Percentiles rank a stretch among this genome's conserved stretches.
Conservation (phyloP, 805 yeast species). For the Pichia deserticola region DNA sequence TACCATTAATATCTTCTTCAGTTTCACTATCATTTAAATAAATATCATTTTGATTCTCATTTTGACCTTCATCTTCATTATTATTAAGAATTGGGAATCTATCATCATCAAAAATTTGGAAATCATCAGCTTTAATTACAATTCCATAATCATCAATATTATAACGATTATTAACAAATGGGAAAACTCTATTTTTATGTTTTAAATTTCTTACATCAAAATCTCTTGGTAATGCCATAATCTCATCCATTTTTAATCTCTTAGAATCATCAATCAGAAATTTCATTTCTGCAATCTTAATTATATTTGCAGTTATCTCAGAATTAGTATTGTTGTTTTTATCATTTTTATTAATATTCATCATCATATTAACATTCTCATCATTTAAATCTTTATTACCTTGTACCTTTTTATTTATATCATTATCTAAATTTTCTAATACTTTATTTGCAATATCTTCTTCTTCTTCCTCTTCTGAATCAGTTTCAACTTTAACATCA, state of each 20-base stretch:
- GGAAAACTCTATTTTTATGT: constrained; percentile 65
- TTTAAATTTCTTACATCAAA: constrained; percentile 45
- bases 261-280: constrained; percentile 14
- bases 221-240: constrained; percentile 41
- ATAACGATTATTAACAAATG: constrained; percentile 50
- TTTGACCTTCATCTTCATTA: not conserved
- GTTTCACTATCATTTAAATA: constrained; percentile 18
- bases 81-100: constrained; percentile 27
- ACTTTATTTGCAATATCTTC: constrained; percentile 19
- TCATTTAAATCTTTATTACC: too few species aligned
- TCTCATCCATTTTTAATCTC: constrained; percentile 26
- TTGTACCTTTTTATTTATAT: not conserved
- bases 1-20: constrained; percentile 14
- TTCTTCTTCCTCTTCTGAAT: constrained; percentile 23
- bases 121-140: constrained; percentile 57
- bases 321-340: constrained; percentile 1
- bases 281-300: constrained; percentile 19
- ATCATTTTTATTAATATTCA: not conserved
- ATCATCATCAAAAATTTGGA: constrained; percentile 43
- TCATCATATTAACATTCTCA: too few species aligned
- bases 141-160: constrained; percentile 87
- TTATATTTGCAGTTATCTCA: not conserved
- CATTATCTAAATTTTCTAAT: not conserved
- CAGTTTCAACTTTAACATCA: constrained; percentile 29
- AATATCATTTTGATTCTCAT: constrained; percentile 12